Evolutionary conservation across 148 eudicot genomes (phyloP).

Genomic region (Linanthus parryae): DNA sequence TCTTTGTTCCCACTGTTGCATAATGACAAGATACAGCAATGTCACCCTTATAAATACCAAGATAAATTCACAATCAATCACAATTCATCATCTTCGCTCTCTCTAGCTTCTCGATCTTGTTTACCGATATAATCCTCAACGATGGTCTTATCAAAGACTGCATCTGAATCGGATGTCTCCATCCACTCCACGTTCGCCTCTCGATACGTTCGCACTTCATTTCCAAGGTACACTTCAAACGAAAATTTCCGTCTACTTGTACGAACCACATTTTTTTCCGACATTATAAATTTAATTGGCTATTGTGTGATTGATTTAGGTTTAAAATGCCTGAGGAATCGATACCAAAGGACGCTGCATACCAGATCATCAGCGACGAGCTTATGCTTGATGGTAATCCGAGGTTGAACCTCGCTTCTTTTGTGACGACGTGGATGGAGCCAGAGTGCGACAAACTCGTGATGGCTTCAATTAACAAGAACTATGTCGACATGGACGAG

Average conservation of each 20-base stretch:
- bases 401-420: slow-evolving; percentile 76
- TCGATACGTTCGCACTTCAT: slow-evolving; percentile 41
- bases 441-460: slow-evolving; percentile 86
- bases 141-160: slow-evolving; percentile 35
- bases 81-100: no score
- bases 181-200: slow-evolving; percentile 55
- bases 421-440: slow-evolving; percentile 97
- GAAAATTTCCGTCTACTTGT: neutral
- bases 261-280: neutral
- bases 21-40: no score
- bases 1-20: no score
- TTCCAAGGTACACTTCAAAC: slow-evolving; percentile 34
- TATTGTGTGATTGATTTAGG: slow-evolving; percentile 23
- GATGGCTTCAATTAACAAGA: slow-evolving; percentile 64
- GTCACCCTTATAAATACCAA: no score
- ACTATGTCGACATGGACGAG: slow-evolving; percentile 82
- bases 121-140: no score
- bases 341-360: slow-evolving; percentile 91
- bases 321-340: slow-evolving; percentile 55
- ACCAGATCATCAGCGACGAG: slow-evolving; percentile 83
- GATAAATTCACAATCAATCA: no score
- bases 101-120: no score
- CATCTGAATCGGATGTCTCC: slow-evolving; percentile 20
- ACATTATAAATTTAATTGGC: neutral
- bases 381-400: slow-evolving; percentile 92